Percentiles rank a stretch among this genome's conserved stretches.
Evolutionary conservation across 1,139 yeast species (phyloP).

Genomic region (Diutina catenulata): DNA sequence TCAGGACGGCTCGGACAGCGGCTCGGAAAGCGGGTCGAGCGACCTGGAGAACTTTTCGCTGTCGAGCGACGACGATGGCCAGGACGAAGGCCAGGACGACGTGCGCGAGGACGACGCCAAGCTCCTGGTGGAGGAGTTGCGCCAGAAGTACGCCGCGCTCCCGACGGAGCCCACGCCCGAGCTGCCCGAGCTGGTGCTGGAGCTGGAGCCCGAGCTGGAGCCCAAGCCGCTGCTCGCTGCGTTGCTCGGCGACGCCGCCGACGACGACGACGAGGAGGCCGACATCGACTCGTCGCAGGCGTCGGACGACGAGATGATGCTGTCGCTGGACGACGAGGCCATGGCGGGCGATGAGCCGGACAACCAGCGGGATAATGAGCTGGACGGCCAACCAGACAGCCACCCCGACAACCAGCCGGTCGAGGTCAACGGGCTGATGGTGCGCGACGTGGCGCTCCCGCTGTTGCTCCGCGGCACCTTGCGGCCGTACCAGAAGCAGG

Average conservation of each 20-base stretch:
- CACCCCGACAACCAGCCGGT: no score
- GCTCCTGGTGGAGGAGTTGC: constrained; percentile 55
- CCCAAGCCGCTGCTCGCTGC: constrained; percentile 15
- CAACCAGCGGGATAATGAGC: no score
- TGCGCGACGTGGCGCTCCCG: constrained; percentile 60
- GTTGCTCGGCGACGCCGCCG: constrained; percentile 14
- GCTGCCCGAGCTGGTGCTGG: background rate
- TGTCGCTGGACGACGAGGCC: constrained; percentile 4
- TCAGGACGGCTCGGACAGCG: no score
- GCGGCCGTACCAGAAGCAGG: constrained; percentile 91
- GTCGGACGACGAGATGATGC: constrained; percentile 12
- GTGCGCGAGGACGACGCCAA: constrained; percentile 28
- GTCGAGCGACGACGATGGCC: constrained; percentile 15
- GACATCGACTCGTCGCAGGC: no score
- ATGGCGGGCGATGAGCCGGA: background rate
- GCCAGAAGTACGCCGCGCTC: constrained; percentile 48
- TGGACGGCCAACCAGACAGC: no score
- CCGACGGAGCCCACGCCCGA: constrained; percentile 8
- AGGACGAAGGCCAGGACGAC: constrained; percentile 15
- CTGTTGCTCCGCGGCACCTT: constrained; percentile 67
- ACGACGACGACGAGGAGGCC: constrained; percentile 5
- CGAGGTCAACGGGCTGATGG: constrained; percentile 36
- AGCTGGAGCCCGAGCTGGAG: background rate
- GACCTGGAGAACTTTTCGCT: constrained; percentile 12
- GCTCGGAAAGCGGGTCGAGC: constrained; percentile 12